These are phyloP conservation scores for Brettanomyces custersianus DNA, from an alignment of 805 yeast species.

Conservation along the genomic window DNA sequence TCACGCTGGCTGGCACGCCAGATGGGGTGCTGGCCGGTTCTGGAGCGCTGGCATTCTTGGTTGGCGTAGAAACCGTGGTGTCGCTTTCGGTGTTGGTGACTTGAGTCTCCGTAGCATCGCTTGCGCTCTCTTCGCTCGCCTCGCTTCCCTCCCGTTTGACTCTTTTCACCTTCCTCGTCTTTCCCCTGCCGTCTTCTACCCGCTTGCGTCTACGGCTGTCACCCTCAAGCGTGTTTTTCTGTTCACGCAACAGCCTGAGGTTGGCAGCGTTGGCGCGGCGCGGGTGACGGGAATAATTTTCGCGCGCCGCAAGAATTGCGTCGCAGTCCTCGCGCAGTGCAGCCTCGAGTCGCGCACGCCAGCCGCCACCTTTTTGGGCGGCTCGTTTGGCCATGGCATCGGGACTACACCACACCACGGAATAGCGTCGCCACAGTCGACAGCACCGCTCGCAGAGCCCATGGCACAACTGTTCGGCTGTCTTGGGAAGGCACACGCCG, in stretches of 20 bases:
- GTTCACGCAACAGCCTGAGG: not conserved
- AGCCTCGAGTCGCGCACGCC: slow-evolving; percentile 56
- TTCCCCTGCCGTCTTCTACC: not conserved
- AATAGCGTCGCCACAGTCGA: slow-evolving; percentile 84
- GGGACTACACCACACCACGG: slow-evolving; percentile 79
- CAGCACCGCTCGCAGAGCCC: slow-evolving; percentile 87
- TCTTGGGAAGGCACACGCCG: slow-evolving; percentile 39
- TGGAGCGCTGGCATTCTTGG: not conserved
- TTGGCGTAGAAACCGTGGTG: not conserved
- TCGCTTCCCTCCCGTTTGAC: not conserved
- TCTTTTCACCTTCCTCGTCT: not conserved
- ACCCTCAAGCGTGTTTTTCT: not conserved
- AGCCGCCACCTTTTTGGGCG: slow-evolving; percentile 31
- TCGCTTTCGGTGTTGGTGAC: not conserved
- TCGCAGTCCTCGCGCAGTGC: slow-evolving; percentile 60
- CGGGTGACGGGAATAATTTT: slow-evolving; percentile 19
- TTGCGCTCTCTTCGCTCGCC: not conserved
- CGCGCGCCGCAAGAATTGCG: slow-evolving; percentile 41
- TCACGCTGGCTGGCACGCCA: no score
- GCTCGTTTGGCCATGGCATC: slow-evolving; percentile 46
- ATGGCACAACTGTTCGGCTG: slow-evolving; percentile 27
- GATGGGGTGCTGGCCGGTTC: no score
- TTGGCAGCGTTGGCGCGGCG: slow-evolving; percentile 3
- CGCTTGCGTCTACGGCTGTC: no score
- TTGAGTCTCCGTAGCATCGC: not conserved